Base-by-base conservation (phyloP, 129 eudicot species). In the Chrysanthemum seticuspe region DNA sequence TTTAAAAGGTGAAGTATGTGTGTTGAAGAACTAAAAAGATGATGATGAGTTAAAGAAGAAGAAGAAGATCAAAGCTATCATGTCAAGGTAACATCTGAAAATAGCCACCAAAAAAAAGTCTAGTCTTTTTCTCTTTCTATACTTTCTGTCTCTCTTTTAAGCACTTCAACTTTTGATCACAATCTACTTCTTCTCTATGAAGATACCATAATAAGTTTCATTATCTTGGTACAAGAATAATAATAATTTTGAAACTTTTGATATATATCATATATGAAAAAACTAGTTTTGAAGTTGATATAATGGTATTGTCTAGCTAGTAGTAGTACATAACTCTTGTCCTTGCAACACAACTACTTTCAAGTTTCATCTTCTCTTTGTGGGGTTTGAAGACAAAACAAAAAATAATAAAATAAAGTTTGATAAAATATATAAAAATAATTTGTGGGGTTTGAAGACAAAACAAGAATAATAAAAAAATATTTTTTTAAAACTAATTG, bases 1-100 rank as follows among this genome's bases (percentile, higher is more conserved):
- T 23, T 75, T 77, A 71, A 58, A 13, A 57, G 76, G 77, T 57
- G 80, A 31, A 69, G 51, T 62, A 40, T 40, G 4, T 40, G 61
- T 63, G 72, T 71, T 60, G 31, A 47, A 80, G 16, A 83, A 63
- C 64, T 13, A 21, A 36, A 64, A 64, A 44, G 61, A 65, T 40
- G 65, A 29, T 74, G 57, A 75, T 40, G 55, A 18, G 19, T 59
- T 54, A 67, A 59, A 58, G 66, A 60, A 65, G 66, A 60, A 65
- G 77, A 49, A 62, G 90, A 89, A 80, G 83, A 83, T 82, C 82
- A 86, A 80, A 91, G 82, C 81, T 85, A 84, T 83, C 81, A 80
- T 80, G 76, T 83, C 90, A 78, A 81, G 79, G 85, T 59, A 79
- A 73, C 75, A 72, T 76, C 76, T 75, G 48, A 81, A 40, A 40